These are phyloP conservation scores for Naganishia liquefaciens DNA, from an alignment of 1,284 basidiomycete species.

Conservation along the genomic window DNA sequence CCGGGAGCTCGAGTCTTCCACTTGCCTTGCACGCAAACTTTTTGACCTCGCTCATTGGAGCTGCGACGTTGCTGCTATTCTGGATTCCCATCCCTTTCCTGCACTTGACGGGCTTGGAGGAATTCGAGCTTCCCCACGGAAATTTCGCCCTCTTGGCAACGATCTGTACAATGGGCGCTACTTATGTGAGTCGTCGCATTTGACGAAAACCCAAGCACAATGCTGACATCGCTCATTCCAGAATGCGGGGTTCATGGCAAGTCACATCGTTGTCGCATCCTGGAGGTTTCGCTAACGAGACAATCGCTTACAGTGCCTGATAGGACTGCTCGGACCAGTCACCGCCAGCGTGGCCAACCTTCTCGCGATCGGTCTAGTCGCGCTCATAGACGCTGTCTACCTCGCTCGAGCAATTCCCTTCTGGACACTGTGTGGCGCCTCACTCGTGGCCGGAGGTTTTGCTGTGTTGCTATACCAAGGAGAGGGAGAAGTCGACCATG, in stretches of 20 bases:
- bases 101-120: conserved; percentile 47
- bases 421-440: conserved; percentile 49
- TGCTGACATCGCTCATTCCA: conserved; percentile 26
- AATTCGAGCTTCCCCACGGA: conserved; percentile 41
- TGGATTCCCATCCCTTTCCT: conserved; percentile 50
- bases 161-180: conserved; percentile 45
- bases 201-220: background rate
- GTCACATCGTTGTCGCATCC: background rate
- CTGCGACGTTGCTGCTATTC: conserved; percentile 47
- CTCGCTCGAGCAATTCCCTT: conserved; percentile 44
- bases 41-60: conserved; percentile 50
- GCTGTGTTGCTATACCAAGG: conserved; percentile 39
- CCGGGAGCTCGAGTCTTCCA: conserved; percentile 38
- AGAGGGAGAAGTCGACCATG: conserved; percentile 9
- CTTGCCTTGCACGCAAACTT: conserved; percentile 53
- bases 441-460: conserved; percentile 51
- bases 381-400: conserved; percentile 50
- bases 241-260: conserved; percentile 53
- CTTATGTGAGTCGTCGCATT: conserved; percentile 44
- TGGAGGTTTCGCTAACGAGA: too few species aligned
- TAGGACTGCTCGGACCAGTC: conserved; percentile 53
- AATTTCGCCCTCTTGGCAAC: conserved; percentile 37
- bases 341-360: conserved; percentile 53
- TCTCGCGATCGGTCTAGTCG: conserved; percentile 52
- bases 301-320: conserved; percentile 39